A percentile compares a stretch with the other conserved stretches of the same genome.
These are phyloP conservation scores for Croton setiger DNA, from an alignment of 441 rosid species.

Conservation along the genomic window DNA sequence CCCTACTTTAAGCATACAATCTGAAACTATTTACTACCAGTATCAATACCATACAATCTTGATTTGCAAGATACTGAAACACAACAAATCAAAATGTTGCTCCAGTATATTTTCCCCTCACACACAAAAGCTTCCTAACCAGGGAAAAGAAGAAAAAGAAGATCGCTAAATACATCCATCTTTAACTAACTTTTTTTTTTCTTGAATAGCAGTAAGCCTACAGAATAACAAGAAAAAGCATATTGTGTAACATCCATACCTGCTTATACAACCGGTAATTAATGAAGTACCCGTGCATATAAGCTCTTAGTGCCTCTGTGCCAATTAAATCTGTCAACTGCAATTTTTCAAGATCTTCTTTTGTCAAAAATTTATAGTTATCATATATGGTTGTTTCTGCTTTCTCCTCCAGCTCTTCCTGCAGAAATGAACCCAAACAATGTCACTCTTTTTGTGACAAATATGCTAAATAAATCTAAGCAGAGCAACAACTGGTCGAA, in stretches of 20 bases:
- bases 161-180: neutral
- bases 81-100: neutral
- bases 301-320: slow-evolving; percentile 81
- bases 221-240: neutral
- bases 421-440: slow-evolving; percentile 20
- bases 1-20: neutral
- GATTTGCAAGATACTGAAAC: neutral
- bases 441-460: slow-evolving; percentile 1
- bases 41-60: neutral
- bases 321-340: slow-evolving; percentile 78
- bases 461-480: slow-evolving; percentile 15
- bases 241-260: slow-evolving; percentile 33
- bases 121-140: neutral
- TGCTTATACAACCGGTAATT: slow-evolving; percentile 69
- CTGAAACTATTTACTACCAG: too few species aligned
- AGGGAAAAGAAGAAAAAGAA: neutral
- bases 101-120: neutral
- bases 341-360: slow-evolving; percentile 79
- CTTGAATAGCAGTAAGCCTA: neutral
- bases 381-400: slow-evolving; percentile 80
- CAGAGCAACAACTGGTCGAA: slow-evolving; percentile 4
- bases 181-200: slow-evolving; percentile 5
- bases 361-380: slow-evolving; percentile 78
- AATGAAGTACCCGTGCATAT: slow-evolving; percentile 88
- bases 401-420: slow-evolving; percentile 96